A percentile compares a stretch with the other conserved stretches of the same genome.
phyloP scores from a whole-genome alignment of 345 rosid species.

The Moricandia arvensis region DNA sequence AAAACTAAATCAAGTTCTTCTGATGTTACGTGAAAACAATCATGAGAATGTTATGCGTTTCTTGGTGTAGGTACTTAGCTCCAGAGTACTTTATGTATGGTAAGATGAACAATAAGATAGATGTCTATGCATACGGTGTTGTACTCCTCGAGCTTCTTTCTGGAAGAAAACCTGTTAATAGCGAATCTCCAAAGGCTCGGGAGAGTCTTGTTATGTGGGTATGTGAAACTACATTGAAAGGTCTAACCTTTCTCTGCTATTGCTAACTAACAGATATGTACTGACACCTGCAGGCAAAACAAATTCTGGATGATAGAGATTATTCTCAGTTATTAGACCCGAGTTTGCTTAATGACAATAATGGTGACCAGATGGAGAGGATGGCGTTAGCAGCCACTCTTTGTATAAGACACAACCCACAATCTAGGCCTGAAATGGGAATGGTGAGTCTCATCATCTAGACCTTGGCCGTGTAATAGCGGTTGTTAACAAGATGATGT shows the following conservation, averaged over 20 bases:
- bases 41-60: constrained; percentile 8
- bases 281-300: constrained; percentile 61
- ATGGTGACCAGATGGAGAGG: constrained; percentile 59
- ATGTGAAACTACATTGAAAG: constrained; percentile 32
- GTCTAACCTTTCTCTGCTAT: neutral
- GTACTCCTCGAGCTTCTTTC: constrained; percentile 96
- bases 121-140: constrained; percentile 91
- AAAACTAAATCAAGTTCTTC: neutral
- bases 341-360: constrained; percentile 42
- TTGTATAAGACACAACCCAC: constrained; percentile 67
- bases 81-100: constrained; percentile 98
- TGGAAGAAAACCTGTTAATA: constrained; percentile 74
- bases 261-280: constrained; percentile 1
- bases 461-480: neutral
- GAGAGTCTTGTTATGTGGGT: constrained; percentile 98
- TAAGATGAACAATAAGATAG: constrained; percentile 80
- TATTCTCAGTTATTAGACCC: constrained; percentile 57
- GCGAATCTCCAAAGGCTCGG: constrained; percentile 60
- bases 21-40: constrained; percentile 26
- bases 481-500: neutral
- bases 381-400: constrained; percentile 88
- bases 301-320: constrained; percentile 58
- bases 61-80: constrained; percentile 77
- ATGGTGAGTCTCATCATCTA: constrained; percentile 43
- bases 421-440: constrained; percentile 69